Base-by-base conservation (phyloP, 768 basidiomycete genomes). In the Hydnomerulius pinastri region DNA sequence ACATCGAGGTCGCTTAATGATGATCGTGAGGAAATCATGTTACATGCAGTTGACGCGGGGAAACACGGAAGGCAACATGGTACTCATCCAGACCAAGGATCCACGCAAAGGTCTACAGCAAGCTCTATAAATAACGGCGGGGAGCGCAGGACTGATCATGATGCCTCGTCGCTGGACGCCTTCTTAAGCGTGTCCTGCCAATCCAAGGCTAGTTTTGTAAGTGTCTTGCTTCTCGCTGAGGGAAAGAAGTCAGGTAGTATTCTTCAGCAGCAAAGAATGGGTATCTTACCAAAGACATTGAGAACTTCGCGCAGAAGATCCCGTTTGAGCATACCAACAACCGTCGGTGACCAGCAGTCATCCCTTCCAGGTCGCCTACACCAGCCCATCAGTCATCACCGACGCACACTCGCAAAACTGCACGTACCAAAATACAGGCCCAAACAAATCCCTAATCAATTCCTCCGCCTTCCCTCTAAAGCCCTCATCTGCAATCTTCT, bases 391-490 rank as follows among this genome's bases (percentile, higher is more conserved):
- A 47, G 25, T 15, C 32, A 28, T 53, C 37, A 48, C 30, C n/a
- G n/a, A 13, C 20, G 20, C 9, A 35, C 52, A 49, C 21, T 36
- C 17, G 9, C 23, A 8, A 17, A 15, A 17, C 6, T n/a, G 6
- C 44, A 79, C 89, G 51, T 62, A 95, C 95, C 85, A 88, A 70
- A 91, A 96, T 30, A 94, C 73, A 0, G 94, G 95, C 13, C 95
- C 94, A 59, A 89, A 85, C 45, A 98, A 75, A 55, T 98, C 97
- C 67, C 81, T 87, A 42, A 96, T 80, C 48, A 99, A 68, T 67
- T 98, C 96, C 66, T 97, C 95, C 15, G 85, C 94, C 66, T 95
- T 93, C 30, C 75, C 87, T 53, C 81, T 75, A 66, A 92, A 93
- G 0, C 89, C 93, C 65, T 96, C 93, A 55, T 97, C 91, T 29